These are phyloP conservation scores for Claviceps paspali DNA, from an alignment of 2,329 filamentous ascomycete species.

Conservation along the genomic window DNA sequence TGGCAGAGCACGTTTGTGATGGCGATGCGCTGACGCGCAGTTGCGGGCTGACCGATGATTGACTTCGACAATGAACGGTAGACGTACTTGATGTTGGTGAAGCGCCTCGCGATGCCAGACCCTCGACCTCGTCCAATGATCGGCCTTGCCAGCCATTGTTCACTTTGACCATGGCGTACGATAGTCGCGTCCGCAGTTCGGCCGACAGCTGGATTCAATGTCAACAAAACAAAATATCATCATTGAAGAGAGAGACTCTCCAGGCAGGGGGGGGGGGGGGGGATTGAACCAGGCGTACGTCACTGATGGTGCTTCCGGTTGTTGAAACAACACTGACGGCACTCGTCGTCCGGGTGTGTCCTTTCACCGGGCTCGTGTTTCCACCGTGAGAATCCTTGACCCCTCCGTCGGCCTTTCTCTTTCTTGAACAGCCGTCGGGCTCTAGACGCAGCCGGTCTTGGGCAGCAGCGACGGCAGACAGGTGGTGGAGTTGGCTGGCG, in stretches of 20 bases:
- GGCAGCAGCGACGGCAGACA: constrained; percentile 42
- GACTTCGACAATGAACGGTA: constrained; percentile 35
- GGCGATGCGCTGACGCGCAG: constrained; percentile 21
- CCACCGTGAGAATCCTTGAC: constrained; percentile 40
- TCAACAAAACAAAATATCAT: too few species aligned
- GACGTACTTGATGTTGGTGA: constrained; percentile 47
- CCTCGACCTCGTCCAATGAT: constrained; percentile 63
- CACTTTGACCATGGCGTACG: constrained; percentile 89
- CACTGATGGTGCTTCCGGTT: constrained; percentile 56
- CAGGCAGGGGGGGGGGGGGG: too few species aligned
- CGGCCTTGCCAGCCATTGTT: constrained; percentile 77
- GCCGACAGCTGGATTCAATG: constrained; percentile 49
- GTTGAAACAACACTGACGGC: constrained; percentile 45
- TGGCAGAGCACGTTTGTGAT: constrained; percentile 15
- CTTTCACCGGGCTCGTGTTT: constrained; percentile 32
- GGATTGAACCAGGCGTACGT: constrained; percentile 38
- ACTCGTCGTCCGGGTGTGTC: constrained; percentile 59
- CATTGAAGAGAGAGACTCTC: too few species aligned
- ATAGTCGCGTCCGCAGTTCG: constrained; percentile 68
- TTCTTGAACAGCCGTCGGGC: constrained; percentile 33
- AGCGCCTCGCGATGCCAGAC: constrained; percentile 50
- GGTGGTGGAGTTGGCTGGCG: constrained; percentile 38
- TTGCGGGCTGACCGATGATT: constrained; percentile 39
- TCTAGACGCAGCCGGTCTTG: constrained; percentile 31
- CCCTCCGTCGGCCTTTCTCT: constrained; percentile 62